Evolutionary conservation across 805 yeast species (phyloP).

Genomic region (Ogataea populi-albae): DNA sequence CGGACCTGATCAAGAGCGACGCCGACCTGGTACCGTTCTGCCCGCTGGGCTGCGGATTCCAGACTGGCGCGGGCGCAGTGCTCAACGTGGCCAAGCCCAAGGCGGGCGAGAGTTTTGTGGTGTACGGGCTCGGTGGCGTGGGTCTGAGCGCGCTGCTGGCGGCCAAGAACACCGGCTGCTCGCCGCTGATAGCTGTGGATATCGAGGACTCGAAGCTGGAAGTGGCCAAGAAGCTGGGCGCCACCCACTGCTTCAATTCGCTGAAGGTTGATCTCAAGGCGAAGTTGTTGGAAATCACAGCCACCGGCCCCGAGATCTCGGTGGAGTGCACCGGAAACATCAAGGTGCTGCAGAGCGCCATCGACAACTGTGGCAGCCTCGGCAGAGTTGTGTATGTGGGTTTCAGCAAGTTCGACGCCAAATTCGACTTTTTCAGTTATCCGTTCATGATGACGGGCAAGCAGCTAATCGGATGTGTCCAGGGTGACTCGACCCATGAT

Average conservation of each 20-base stretch:
- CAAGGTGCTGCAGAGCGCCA: slow-evolving; percentile 1
- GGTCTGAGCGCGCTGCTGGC: slow-evolving; percentile 62
- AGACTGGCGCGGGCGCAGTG: slow-evolving; percentile 3
- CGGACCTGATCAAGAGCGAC: neutral
- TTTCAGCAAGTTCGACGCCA: neutral
- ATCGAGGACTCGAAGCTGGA: slow-evolving; percentile 56
- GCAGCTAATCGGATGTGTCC: slow-evolving; percentile 4
- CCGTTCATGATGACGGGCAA: slow-evolving; percentile 2
- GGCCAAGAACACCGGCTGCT: slow-evolving; percentile 53
- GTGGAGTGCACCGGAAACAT: neutral
- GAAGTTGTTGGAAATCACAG: slow-evolving; percentile 3
- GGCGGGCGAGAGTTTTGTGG: slow-evolving; percentile 57
- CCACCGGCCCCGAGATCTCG: slow-evolving; percentile 1
- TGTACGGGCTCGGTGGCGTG: slow-evolving; percentile 68
- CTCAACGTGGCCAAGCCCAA: slow-evolving; percentile 33
- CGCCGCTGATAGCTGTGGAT: slow-evolving; percentile 55
- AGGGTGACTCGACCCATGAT: slow-evolving; percentile 1
- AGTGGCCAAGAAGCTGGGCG: slow-evolving; percentile 58
- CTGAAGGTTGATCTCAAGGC: slow-evolving; percentile 28
- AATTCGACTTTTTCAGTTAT: neutral
- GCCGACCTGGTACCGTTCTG: neutral
- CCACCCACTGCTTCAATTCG: slow-evolving; percentile 56
- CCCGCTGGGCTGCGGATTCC: slow-evolving; percentile 1
- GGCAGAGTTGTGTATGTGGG: slow-evolving; percentile 5
- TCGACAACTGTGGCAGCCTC: slow-evolving; percentile 1